Evolutionary conservation across 495 filamentous ascomycete genomes (phyloP).

Genomic region (Mycothermus thermophilus): DNA sequence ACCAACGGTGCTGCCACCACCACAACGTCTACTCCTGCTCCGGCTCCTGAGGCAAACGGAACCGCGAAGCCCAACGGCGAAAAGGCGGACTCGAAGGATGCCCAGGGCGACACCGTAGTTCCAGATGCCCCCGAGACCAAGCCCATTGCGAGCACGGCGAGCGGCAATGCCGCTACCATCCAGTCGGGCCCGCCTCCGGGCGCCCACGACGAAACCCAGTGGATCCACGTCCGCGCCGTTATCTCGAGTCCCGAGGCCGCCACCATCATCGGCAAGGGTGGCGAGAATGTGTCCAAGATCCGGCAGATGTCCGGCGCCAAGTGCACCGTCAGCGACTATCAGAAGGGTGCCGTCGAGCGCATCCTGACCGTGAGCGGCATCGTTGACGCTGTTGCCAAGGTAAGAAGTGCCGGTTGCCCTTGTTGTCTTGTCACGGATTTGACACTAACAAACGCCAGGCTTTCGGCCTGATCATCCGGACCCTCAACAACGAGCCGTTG

Average conservation of each 20-base stretch:
- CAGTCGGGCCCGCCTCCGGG: conserved; percentile 18
- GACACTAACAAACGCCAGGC: too few species aligned
- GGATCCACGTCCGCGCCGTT: conserved; percentile 92
- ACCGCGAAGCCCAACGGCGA: conserved; percentile 36
- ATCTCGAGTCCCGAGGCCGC: conserved; percentile 95
- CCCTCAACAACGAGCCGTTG: conserved; percentile 89
- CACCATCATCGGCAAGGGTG: conserved; percentile 95
- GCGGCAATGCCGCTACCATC: conserved; percentile 28
- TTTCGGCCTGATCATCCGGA: conserved; percentile 94
- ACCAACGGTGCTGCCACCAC: conserved; percentile 25
- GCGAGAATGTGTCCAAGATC: conserved; percentile 94
- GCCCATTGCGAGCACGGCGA: conserved; percentile 31
- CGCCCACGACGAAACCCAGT: conserved; percentile 70
- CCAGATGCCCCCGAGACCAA: conserved; percentile 49
- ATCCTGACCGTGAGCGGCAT: conserved; percentile 92
- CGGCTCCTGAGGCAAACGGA: conserved; percentile 25
- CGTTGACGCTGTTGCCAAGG: conserved; percentile 94
- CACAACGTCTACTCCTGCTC: conserved; percentile 3
- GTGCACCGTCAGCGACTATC: conserved; percentile 96
- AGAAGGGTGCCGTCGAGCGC: conserved; percentile 88
- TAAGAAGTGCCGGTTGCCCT: conserved; percentile 31
- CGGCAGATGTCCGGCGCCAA: conserved; percentile 84
- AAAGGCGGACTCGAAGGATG: conserved; percentile 44
- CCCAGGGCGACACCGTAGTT: conserved; percentile 52
- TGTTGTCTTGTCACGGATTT: neutral